phyloP scores from a whole-genome alignment of 805 yeast species.

The Schwanniomyces vanrijiae region DNA sequence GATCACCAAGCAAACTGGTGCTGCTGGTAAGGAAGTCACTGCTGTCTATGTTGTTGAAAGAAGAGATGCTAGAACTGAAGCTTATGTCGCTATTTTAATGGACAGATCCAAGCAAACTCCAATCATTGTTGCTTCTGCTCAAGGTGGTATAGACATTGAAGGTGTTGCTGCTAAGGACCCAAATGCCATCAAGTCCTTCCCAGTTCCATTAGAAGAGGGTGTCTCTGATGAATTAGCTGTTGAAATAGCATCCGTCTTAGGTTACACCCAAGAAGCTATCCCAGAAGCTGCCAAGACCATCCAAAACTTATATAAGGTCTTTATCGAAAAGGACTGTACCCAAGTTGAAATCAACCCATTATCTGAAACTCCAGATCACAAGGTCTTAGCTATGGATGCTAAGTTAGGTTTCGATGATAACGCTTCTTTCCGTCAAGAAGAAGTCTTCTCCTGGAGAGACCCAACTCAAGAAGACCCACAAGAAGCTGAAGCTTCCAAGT shows the following conservation, averaged over 20 bases:
- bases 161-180: conserved; percentile 95
- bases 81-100: conserved; percentile 90
- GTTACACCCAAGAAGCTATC: conserved; percentile 74
- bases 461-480: conserved; percentile 96
- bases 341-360: conserved; percentile 99
- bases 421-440: conserved; percentile 92
- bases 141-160: conserved; percentile 99
- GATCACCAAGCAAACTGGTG: conserved; percentile 97
- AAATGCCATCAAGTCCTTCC: conserved; percentile 84
- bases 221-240: conserved; percentile 75
- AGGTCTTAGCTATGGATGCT: conserved; percentile 98
- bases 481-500: conserved; percentile 88
- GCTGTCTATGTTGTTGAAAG: conserved; percentile 96
- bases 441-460: conserved; percentile 96
- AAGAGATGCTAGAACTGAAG: conserved; percentile 91
- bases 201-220: conserved; percentile 74
- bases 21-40: conserved; percentile 94
- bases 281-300: conserved; percentile 87
- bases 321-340: conserved; percentile 90
- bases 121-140: conserved; percentile 90
- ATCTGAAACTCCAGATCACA: conserved; percentile 86
- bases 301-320: conserved; percentile 84
- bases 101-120: conserved; percentile 92
- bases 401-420: conserved; percentile 97
- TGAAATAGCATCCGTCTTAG: conserved; percentile 76